phyloP scores from a whole-genome alignment of 768 basidiomycete genomes.

The Krasilnikovozyma curviuscula region DNA sequence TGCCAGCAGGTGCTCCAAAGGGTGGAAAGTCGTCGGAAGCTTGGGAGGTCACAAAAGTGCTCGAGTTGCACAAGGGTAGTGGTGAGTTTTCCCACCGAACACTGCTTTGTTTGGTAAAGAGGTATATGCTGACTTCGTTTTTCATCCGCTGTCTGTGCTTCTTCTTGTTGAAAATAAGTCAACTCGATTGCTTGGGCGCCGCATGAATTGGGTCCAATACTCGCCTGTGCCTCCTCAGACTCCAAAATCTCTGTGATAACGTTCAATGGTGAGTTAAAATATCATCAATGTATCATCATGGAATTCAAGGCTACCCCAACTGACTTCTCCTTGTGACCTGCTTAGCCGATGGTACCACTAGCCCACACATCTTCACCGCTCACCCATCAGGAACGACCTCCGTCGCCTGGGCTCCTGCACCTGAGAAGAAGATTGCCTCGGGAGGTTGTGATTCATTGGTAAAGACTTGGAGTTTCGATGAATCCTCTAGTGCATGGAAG shows the following conservation, averaged over 20 bases:
- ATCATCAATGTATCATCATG: not conserved
- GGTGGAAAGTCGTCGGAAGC: not conserved
- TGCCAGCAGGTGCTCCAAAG: not conserved
- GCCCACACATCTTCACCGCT: slow-evolving; percentile 80
- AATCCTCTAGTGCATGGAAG: slow-evolving; percentile 35
- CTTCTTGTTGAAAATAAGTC: too few species aligned
- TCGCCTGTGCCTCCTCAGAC: slow-evolving; percentile 92
- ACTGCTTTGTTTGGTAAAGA: not conserved
- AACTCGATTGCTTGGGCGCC: slow-evolving; percentile 99
- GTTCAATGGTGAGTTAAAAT: slow-evolving; percentile 59
- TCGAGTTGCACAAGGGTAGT: slow-evolving; percentile 78
- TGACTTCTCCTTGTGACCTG: not conserved
- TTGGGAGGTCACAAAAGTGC: slow-evolving; percentile 93
- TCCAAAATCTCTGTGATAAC: slow-evolving; percentile 89
- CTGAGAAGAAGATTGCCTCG: slow-evolving; percentile 78
- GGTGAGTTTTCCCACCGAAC: slow-evolving; percentile 34
- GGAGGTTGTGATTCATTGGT: slow-evolving; percentile 94
- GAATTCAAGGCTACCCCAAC: too few species aligned
- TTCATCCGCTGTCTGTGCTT: not conserved
- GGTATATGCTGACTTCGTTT: not conserved
- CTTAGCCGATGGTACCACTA: slow-evolving; percentile 92
- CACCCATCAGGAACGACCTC: slow-evolving; percentile 95
- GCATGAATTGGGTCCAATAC: slow-evolving; percentile 85
- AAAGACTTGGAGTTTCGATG: slow-evolving; percentile 54
- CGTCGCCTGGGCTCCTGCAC: slow-evolving; percentile 91